A percentile compares a stretch with the other conserved stretches of the same genome.
Conservation (phyloP, 441 rosid species). For the Adansonia gregorii region DNA sequence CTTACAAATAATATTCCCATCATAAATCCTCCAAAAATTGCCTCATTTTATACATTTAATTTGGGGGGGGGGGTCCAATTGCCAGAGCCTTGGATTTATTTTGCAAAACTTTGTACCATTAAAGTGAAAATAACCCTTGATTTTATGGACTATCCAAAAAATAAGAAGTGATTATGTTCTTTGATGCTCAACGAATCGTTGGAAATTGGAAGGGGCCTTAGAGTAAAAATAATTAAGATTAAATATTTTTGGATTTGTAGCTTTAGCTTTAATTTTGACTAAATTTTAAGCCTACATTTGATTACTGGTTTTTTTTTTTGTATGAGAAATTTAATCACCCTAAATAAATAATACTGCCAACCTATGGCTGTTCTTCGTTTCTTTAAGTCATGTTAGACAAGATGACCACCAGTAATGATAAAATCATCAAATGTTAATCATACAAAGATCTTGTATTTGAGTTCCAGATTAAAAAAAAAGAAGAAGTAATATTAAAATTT, state of each 20-base stretch:
- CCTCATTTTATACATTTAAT: not conserved
- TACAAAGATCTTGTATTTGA: not conserved
- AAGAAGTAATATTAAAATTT: too few species aligned
- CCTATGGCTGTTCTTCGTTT: not conserved
- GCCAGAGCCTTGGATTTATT: not conserved
- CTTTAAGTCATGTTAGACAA: not conserved
- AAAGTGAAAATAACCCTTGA: not conserved
- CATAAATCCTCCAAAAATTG: not conserved
- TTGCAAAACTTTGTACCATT: conserved; percentile 19
- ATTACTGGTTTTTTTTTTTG: not conserved
- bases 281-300: not conserved
- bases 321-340: not conserved
- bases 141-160: too few species aligned
- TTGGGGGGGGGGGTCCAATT: not conserved
- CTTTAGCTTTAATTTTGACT: not conserved
- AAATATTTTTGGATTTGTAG: not conserved
- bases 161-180: not conserved
- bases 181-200: conserved; percentile 21
- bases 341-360: not conserved
- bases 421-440: not conserved
- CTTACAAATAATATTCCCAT: conserved; percentile 9
- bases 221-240: not conserved
- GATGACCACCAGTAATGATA: not conserved
- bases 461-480: too few species aligned
- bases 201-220: not conserved